phyloP scores from a whole-genome alignment of 768 basidiomycete genomes.

The Neoboletus magnificus region DNA sequence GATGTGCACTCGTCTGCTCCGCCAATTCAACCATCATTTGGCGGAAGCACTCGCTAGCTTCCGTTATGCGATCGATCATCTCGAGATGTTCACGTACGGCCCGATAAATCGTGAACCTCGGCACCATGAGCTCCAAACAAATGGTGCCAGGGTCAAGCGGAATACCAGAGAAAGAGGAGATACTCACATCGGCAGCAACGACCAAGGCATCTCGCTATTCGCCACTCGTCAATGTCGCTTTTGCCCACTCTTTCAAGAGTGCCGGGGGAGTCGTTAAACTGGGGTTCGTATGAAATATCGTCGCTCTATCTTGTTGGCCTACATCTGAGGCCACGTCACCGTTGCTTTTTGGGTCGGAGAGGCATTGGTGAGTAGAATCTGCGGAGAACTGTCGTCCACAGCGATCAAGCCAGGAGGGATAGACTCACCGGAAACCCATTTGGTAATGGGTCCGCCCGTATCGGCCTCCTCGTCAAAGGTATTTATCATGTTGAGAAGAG shows the following conservation, averaged over 20 bases:
- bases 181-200: not conserved
- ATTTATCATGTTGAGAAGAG: too few relatives aligned
- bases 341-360: too few relatives aligned
- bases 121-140: not conserved
- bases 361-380: too few relatives aligned
- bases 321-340: too few relatives aligned
- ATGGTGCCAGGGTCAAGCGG: not conserved
- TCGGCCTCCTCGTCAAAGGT: too few relatives aligned
- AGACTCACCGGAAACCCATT: too few relatives aligned
- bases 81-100: too few relatives aligned
- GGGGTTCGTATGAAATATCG: not conserved
- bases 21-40: not conserved
- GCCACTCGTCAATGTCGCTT: not conserved
- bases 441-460: too few relatives aligned
- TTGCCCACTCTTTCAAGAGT: not conserved
- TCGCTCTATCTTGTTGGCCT: too few relatives aligned
- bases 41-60: not conserved
- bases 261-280: not conserved
- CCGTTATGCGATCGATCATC: not conserved
- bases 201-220: not conserved
- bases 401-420: too few relatives aligned
- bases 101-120: not conserved
- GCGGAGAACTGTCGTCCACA: too few relatives aligned
- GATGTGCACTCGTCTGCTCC: too few relatives aligned
- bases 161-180: not conserved